phyloP scores from a whole-genome alignment of 1,139 yeast genomes.

The Wickerhamomyces sp. region DNA sequence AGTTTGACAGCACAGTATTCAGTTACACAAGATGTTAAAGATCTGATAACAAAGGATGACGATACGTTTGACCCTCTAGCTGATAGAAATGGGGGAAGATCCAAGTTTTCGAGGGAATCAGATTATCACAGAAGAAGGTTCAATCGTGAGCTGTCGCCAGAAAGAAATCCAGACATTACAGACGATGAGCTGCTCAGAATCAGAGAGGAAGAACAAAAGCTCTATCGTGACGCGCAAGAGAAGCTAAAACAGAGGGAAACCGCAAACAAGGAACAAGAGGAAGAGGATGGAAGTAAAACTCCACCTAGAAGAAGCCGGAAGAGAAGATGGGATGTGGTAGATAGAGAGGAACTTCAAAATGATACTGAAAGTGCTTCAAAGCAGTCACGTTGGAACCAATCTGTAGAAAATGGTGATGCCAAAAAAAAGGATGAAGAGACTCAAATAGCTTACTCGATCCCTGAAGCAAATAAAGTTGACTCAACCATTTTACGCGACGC shows the following conservation, averaged over 20 bases:
- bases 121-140: constrained; percentile 40
- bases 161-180: constrained; percentile 22
- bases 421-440: constrained; percentile 8
- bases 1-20: constrained; percentile 29
- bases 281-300: constrained; percentile 16
- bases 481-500: constrained; percentile 26
- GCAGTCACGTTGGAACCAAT: constrained; percentile 23
- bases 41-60: constrained; percentile 22
- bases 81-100: constrained; percentile 27
- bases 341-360: background rate
- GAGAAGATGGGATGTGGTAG: constrained; percentile 31
- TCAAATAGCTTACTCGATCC: constrained; percentile 24
- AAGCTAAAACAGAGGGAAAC: background rate
- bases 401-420: constrained; percentile 24
- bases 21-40: constrained; percentile 29
- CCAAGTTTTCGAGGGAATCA: constrained; percentile 32
- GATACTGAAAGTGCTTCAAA: constrained; percentile 5
- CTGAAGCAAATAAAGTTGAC: constrained; percentile 26
- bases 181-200: constrained; percentile 19
- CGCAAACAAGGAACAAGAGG: background rate
- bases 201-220: constrained; percentile 26
- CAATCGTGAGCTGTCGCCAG: constrained; percentile 29
- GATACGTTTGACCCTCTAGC: constrained; percentile 34
- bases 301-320: constrained; percentile 26
- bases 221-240: constrained; percentile 17